Evolutionary conservation across 352 stramenopile genomes (phyloP).

Genomic region (Pythium rhizo-oryzae): DNA sequence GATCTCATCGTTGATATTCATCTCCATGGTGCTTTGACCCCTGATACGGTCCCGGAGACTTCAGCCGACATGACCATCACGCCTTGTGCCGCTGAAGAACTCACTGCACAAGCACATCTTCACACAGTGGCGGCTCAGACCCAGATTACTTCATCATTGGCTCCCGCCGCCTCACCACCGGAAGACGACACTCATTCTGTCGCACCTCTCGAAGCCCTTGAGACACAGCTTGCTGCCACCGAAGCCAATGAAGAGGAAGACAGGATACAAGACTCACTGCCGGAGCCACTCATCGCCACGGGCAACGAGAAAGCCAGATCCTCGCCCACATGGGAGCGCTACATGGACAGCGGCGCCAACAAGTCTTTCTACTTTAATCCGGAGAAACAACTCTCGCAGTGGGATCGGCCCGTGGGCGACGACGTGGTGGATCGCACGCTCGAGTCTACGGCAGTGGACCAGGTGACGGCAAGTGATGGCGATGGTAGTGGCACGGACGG

Average conservation of each 20-base stretch:
- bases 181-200: too few relatives aligned
- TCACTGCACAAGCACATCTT: not conserved
- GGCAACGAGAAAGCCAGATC: not conserved
- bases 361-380: slow-evolving; percentile 31
- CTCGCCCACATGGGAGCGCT: slow-evolving; percentile 11
- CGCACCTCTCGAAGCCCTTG: too few relatives aligned
- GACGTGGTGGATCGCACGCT: slow-evolving; percentile 9
- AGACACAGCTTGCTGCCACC: too few relatives aligned
- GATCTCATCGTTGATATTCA: not conserved
- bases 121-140: not conserved
- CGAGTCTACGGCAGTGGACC: not conserved
- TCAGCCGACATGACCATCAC: too few relatives aligned
- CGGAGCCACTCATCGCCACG: not conserved
- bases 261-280: not conserved
- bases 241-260: not conserved
- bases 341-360: slow-evolving; percentile 24
- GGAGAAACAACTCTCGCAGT: slow-evolving; percentile 17
- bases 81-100: too few relatives aligned
- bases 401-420: slow-evolving; percentile 18
- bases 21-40: too few relatives aligned
- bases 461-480: not conserved
- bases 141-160: too few relatives aligned
- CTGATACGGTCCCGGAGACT: too few relatives aligned
- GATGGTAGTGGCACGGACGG: not conserved
- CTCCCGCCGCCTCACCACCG: too few relatives aligned